Evolutionary conservation across 2,329 filamentous ascomycete species (phyloP), one percentile per base, ranked within the genome.

Genomic region (Alternaria metachromatica): DNA sequence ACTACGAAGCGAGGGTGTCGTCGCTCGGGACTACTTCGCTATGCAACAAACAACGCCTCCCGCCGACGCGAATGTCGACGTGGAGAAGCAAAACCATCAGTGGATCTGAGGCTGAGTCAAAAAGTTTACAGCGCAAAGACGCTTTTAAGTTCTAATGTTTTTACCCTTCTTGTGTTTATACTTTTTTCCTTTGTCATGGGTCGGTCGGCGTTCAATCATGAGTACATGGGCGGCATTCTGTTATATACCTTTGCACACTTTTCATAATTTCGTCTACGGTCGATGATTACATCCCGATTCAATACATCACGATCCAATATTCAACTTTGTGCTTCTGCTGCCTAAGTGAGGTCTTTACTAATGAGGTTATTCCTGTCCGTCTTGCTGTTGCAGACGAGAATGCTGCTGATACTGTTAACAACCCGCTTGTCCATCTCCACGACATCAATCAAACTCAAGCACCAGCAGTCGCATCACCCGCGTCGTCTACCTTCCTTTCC

Each of bases 401-500:
- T n/a, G n/a, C n/a, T n/a, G n/a, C n/a, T n/a, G n/a, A n/a, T n/a
- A n/a, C n/a, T n/a, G n/a, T n/a, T n/a, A n/a, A n/a, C n/a, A n/a
- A n/a, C n/a, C n/a, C n/a, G n/a, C n/a, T n/a, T n/a, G n/a, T n/a
- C n/a, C n/a, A n/a, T n/a, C n/a, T n/a, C n/a, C n/a, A n/a, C n/a
- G n/a, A n/a, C n/a, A n/a, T n/a, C n/a, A n/a, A n/a, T 20, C n/a
- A 5, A 21, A n/a, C 20, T 70, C 58, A 72, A 37, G 59, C 65
- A 11, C 70, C 72, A 25, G 66, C 69, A 49, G 68, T 26, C 26
- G 74, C 5, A 64, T 76, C 75, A 21, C 61, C 60, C 18, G 62
- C 62, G 63, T 77, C 71, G 55, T 77, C 72, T 46, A 60, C 70
- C 10, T 43, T 70, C 49, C 48, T 74, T 44, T 64, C 60, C 59